A percentile compares a stretch with the other conserved stretches of the same genome.
Evolutionary conservation across 257 asterid genomes (phyloP).

Genomic region (Coffea canephora): DNA sequence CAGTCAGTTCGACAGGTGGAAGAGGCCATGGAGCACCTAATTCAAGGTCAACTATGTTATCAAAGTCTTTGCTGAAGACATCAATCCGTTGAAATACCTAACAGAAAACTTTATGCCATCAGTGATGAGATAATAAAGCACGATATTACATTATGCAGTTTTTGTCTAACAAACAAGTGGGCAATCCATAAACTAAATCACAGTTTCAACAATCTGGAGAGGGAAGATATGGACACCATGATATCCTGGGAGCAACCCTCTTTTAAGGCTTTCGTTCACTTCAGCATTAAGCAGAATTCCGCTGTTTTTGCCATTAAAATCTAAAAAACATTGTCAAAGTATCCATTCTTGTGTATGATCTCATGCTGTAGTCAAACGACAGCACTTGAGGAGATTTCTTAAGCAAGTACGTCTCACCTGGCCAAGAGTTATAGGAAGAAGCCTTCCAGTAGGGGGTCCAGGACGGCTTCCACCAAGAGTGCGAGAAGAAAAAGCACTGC

Average conservation of each 20-base stretch:
- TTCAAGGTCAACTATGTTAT: constrained; percentile 87
- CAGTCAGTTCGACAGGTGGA: constrained; percentile 75
- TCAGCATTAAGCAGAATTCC: not conserved
- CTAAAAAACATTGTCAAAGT: not conserved
- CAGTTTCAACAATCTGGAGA: not conserved
- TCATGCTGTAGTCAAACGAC: not conserved
- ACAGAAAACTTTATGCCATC: constrained; percentile 7
- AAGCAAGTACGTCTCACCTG: constrained; percentile 40
- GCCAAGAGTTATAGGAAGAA: constrained; percentile 92
- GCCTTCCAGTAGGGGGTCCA: constrained; percentile 93
- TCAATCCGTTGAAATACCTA: constrained; percentile 97
- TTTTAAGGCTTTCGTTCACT: not conserved
- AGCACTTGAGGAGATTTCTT: not conserved
- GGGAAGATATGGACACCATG: too few species aligned
- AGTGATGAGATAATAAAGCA: constrained; percentile 3
- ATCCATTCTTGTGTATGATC: not conserved
- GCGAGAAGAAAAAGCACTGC: constrained; percentile 88
- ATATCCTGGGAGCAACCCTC: not conserved
- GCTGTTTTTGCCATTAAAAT: not conserved
- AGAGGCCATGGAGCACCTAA: constrained; percentile 94
- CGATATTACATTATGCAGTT: not conserved
- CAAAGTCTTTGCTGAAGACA: constrained; percentile 76
- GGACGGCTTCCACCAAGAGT: constrained; percentile 99
- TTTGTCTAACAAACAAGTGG: not conserved
- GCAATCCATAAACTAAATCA: not conserved